Base-by-base conservation (phyloP, 1,139 yeast species). In the Candida gigantensis region DNA sequence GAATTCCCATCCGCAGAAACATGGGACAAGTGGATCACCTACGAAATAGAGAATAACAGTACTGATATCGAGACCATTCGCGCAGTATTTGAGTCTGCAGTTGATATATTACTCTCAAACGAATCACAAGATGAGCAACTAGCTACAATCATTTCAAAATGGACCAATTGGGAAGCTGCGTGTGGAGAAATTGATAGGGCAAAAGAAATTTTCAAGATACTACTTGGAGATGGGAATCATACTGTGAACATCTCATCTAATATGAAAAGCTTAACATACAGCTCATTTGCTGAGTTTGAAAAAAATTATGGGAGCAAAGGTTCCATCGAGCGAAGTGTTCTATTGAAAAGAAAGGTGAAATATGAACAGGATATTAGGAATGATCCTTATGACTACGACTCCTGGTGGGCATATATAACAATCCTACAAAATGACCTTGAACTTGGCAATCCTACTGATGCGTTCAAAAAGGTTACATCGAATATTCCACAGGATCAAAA, bases 351-450 rank as follows among this genome's bases (percentile, higher is more conserved):
- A 37, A 71, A 72, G 41, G 58, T 67, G 7, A 68, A 67, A 37
- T 85, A 84, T 51, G 81, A 81, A 46, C 57, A 65, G 2, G 34
- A 31, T 12, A 51, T 88, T 15, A 48, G 52, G 10, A 50, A 53
- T 5, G 68, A 77, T 40, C 81, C 87, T 0, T 34, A 45, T 1
- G 86, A 87, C 57, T 82, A 79, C 55, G 94, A 84, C 51, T 63
- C 79, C 0, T 89, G 97, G 97, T 88, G 95, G 88, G 57, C 77
- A 0, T 81, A 81, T 47, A 48, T 86, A 2, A 69, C 73, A 14
- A 52, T 85, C 15, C 46, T 79, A 58, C 32, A 70, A 0, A 30
- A 35, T 7, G 21, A 29, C 20, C 26, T 44, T 5, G 47, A 56
- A 3, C 57, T 56, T 39, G 45, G 50, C 24, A 39, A 26, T 9